Evolutionary conservation across 2,329 filamentous ascomycete species (phyloP).

Genomic region (Pseudogymnoascus sp.): DNA sequence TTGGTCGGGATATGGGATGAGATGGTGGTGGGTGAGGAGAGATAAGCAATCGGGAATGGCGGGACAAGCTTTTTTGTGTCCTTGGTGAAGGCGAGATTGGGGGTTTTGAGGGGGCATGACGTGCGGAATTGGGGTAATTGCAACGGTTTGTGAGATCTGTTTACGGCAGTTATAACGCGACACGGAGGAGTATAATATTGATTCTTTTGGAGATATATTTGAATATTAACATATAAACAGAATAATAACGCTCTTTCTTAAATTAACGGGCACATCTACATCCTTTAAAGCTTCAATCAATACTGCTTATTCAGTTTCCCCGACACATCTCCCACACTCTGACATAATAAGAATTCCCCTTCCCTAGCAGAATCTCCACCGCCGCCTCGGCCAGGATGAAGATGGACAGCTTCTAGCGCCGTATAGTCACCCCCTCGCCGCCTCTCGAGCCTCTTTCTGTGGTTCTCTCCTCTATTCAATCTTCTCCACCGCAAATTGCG

Average conservation of each 20-base stretch:
- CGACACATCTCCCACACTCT: neutral
- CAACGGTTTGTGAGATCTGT: neutral
- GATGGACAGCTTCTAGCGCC: neutral
- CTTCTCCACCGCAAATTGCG: neutral
- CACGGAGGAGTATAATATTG: neutral
- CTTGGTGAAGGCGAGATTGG: neutral
- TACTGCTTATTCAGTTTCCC: neutral
- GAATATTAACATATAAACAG: neutral
- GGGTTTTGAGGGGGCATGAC: neutral
- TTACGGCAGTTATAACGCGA: neutral
- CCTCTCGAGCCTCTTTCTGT: neutral
- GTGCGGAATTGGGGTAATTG: neutral
- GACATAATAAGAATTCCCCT: neutral
- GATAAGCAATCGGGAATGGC: neutral
- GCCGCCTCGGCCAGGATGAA: neutral
- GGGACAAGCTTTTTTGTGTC: conserved; percentile 2
- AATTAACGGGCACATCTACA: neutral
- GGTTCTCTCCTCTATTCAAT: neutral
- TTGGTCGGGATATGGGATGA: neutral
- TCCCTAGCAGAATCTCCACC: neutral
- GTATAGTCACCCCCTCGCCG: neutral
- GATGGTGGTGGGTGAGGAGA: neutral
- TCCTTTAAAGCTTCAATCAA: too few species aligned
- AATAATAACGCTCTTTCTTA: neutral
- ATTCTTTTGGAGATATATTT: neutral